phyloP scores from a whole-genome alignment of 331 rosid genomes.

The Acacia concinna region DNA sequence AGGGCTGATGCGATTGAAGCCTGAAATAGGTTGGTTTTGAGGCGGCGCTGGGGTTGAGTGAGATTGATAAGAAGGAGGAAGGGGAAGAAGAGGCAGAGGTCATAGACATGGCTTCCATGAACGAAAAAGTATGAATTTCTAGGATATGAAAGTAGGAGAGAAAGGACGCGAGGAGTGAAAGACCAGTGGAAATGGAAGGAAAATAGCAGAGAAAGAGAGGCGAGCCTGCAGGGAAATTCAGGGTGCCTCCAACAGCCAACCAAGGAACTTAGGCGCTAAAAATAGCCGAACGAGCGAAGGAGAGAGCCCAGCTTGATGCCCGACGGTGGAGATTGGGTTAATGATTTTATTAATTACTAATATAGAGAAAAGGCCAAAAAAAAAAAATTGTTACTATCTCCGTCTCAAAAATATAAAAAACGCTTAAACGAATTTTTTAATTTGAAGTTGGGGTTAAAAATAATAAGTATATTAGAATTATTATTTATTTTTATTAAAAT shows the following conservation, averaged over 20 bases:
- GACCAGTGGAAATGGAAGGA: neutral
- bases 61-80: slow-evolving; percentile 40
- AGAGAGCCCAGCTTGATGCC: neutral
- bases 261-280: slow-evolving; percentile 1
- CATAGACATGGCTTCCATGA: slow-evolving; percentile 56
- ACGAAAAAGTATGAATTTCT: neutral
- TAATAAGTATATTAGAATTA: too few species aligned
- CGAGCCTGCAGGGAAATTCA: neutral
- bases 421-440: too few species aligned
- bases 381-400: too few species aligned
- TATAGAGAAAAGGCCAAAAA: too few species aligned
- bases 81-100: slow-evolving; percentile 26
- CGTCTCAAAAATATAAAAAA: too few species aligned
- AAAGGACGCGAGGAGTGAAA: neutral
- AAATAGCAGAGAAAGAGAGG: neutral
- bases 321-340: neutral
- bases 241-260: neutral
- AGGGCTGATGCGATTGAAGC: slow-evolving; percentile 28
- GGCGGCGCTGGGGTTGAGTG: slow-evolving; percentile 27
- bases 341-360: neutral
- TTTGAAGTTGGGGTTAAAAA: too few species aligned
- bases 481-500: too few species aligned
- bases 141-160: neutral
- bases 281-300: neutral
- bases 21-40: slow-evolving; percentile 14